phyloP scores from a whole-genome alignment of 257 asterid species.

The Scutellaria galericulata region DNA sequence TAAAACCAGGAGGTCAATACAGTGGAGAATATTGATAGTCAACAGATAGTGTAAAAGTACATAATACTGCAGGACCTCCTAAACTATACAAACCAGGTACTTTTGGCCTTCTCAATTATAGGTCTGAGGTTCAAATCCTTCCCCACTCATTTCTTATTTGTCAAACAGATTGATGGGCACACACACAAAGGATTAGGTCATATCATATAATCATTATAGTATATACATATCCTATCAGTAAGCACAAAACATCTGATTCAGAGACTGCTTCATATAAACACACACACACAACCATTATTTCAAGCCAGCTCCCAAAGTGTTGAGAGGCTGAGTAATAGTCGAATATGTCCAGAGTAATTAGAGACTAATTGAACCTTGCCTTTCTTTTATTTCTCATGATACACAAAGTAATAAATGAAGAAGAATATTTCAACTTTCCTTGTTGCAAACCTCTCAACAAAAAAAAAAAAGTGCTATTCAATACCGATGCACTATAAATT shows the following conservation, averaged over 20 bases:
- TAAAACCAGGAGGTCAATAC: neutral
- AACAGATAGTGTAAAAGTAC: neutral
- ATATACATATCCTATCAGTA: neutral
- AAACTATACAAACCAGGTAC: neutral
- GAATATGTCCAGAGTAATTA: no score
- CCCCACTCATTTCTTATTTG: neutral
- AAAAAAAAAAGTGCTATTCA: neutral
- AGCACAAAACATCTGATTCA: neutral
- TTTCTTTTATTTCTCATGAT: no score
- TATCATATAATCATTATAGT: neutral
- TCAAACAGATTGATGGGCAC: no score
- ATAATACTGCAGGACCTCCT: neutral
- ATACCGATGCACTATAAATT: neutral
- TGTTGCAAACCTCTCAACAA: neutral
- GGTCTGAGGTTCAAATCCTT: neutral
- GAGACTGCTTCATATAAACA: no score
- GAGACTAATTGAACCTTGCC: no score
- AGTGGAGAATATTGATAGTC: neutral
- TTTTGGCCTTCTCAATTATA: neutral
- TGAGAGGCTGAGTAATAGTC: neutral
- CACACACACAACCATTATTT: neutral
- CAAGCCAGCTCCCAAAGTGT: slow-evolving; percentile 10
- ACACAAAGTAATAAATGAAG: neutral
- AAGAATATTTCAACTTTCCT: neutral
- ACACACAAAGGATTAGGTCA: neutral